A percentile compares a stretch with the other conserved stretches of the same genome.
phyloP scores from a whole-genome alignment of 83 land plant species.

The Isoetes engelmannii region DNA sequence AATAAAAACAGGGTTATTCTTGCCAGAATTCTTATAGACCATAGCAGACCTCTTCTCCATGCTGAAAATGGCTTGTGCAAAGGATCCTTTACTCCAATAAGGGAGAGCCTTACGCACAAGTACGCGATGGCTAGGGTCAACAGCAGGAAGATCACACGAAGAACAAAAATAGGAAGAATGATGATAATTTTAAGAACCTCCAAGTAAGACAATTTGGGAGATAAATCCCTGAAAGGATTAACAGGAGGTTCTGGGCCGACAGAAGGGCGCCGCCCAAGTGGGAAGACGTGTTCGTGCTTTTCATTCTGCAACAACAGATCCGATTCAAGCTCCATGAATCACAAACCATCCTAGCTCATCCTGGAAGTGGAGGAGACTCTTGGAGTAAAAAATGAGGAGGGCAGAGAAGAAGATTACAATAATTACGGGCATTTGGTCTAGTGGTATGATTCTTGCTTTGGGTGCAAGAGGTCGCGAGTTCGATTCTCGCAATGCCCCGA shows the following conservation, averaged over 20 bases:
- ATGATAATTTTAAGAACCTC: constrained; percentile 11
- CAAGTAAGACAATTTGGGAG: background rate
- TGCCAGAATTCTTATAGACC: constrained; percentile 9
- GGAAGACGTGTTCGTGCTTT: background rate
- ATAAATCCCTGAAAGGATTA: background rate
- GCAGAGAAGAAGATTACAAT: too few relatives aligned
- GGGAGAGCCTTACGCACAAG: background rate
- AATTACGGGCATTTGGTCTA: too few relatives aligned
- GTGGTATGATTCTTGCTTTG: too few relatives aligned
- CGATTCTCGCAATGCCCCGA: too few relatives aligned
- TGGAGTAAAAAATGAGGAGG: too few relatives aligned
- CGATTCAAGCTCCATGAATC: too few relatives aligned
- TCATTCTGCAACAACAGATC: background rate
- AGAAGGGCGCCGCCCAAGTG: constrained; percentile 5
- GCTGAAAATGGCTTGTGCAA: constrained; percentile 11
- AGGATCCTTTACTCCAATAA: constrained; percentile 12
- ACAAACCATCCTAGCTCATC: too few relatives aligned
- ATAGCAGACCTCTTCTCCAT: constrained; percentile 6
- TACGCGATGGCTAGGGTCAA: background rate
- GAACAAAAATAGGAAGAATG: constrained; percentile 8
- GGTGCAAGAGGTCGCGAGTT: too few relatives aligned
- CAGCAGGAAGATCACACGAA: background rate
- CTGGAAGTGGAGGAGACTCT: too few relatives aligned
- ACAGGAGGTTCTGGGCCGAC: background rate
- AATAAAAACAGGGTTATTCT: constrained; percentile 3